Percentiles rank a stretch among this genome's conserved stretches.
Evolutionary conservation across 2,329 filamentous ascomycete genomes (phyloP).

Genomic region (Sporothrix schenckii): DNA sequence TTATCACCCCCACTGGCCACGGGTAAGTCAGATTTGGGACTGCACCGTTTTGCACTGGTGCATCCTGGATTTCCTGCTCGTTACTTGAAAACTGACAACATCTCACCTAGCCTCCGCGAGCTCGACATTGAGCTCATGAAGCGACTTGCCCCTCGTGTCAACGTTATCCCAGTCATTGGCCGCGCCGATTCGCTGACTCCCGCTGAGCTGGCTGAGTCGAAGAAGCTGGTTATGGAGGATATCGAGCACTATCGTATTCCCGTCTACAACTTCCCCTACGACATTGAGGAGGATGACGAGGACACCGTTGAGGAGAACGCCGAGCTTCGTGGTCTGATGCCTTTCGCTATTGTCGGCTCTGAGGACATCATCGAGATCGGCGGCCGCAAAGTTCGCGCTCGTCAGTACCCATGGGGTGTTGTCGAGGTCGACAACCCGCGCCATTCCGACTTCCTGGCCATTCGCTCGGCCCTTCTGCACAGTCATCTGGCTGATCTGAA

Average conservation of each 20-base stretch:
- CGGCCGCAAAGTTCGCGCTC: conserved; percentile 85
- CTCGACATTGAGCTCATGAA: conserved; percentile 99
- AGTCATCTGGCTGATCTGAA: conserved; percentile 97
- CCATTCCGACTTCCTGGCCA: conserved; percentile 97
- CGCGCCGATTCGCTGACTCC: conserved; percentile 97
- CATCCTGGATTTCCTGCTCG: background rate
- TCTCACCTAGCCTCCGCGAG: conserved; percentile 75
- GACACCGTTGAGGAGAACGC: conserved; percentile 99
- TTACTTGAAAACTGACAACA: conserved; percentile 4
- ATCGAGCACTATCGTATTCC: conserved; percentile 99
- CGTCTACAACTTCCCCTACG: conserved; percentile 99
- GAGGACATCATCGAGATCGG: conserved; percentile 95
- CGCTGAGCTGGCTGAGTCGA: conserved; percentile 94
- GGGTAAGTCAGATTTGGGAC: conserved; percentile 59
- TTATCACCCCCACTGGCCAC: conserved; percentile 97
- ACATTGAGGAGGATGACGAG: conserved; percentile 99
- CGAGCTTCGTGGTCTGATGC: conserved; percentile 95
- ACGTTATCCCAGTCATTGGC: conserved; percentile 98
- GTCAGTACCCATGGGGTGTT: conserved; percentile 98
- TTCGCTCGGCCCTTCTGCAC: conserved; percentile 93
- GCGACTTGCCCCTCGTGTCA: conserved; percentile 95
- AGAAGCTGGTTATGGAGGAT: conserved; percentile 99
- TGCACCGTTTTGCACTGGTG: background rate
- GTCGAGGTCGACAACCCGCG: conserved; percentile 99
- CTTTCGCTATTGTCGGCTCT: conserved; percentile 97